Evolutionary conservation across 2,329 filamentous ascomycete genomes (phyloP), one percentile per base, ranked within the genome.

Genomic region (Zymoseptoria crescenta): DNA sequence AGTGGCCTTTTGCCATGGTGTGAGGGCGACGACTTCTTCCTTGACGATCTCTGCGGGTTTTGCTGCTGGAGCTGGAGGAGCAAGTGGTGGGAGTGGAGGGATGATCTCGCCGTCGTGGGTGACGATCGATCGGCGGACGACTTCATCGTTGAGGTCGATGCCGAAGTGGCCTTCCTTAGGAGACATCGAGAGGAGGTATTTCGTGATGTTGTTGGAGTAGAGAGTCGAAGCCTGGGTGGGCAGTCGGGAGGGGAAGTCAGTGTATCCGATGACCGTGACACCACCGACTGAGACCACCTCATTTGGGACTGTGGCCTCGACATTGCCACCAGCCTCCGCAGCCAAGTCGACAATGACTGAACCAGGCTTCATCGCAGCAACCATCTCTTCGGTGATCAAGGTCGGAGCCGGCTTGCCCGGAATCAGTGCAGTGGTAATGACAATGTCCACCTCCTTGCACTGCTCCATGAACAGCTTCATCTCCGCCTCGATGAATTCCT

Each of bases 191-290:
- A 96, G 80, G 28, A 96, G 77, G 59, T 92, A 88, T 71, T 96
- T 96, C 65, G 87, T 91, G 68, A 96, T 92, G 70, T 96, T 96
- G 80, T 96, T 96, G 1, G 89, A 94, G 74, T 96, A 96, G 20
- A 96, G 77, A 0, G 89, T 95, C 0, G 91, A 95, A 0, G 91
- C 90, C 73, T 96, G 91, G 0, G 91, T 95, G 0, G 91, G 90
- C 1, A 96, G 80, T 52, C 91, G 83, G 30, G 91, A 95, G 0
- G 91, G 91, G 28, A 96, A 80, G 74, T 96, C 91, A 50, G 91
- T 95, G 73, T 95, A 96, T 35, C 89, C 91, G 70, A 96, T 93
- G 56, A 95, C 89, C 19, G 51, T 52, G n/a, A 52, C 51, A 8
- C 51, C 51, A 29, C 51, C 51, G 1, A 52, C 51, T n/a, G 24